phyloP scores from a whole-genome alignment of 2,329 filamentous ascomycete species.

The Penicillium hordei region DNA sequence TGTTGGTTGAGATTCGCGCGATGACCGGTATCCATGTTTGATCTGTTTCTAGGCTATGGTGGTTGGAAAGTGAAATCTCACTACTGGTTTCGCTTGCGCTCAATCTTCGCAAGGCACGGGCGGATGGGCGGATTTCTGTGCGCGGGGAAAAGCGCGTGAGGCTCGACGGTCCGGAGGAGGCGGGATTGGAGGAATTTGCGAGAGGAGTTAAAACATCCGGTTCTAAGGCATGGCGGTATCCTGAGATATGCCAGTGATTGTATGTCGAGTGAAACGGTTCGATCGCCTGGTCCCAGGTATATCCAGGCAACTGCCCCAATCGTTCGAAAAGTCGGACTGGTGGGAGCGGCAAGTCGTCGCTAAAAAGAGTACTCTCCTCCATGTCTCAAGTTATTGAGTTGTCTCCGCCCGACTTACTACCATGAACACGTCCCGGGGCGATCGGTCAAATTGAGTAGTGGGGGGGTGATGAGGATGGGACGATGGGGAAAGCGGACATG shows the following conservation, averaged over 20 bases:
- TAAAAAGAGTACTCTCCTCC: constrained; percentile 41
- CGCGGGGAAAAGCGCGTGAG: constrained; percentile 46
- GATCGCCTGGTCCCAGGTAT: constrained; percentile 70
- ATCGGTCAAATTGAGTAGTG: constrained; percentile 1
- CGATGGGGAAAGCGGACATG: constrained; percentile 21
- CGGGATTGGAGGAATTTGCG: constrained; percentile 35
- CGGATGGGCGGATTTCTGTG: constrained; percentile 40
- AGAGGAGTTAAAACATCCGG: constrained; percentile 50
- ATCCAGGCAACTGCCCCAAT: constrained; percentile 69
- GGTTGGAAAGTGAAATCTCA: constrained; percentile 43
- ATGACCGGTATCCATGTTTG: constrained; percentile 63
- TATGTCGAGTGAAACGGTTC: constrained; percentile 62
- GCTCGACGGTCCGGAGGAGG: constrained; percentile 44
- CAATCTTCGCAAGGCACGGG: constrained; percentile 45
- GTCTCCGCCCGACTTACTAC: constrained; percentile 7
- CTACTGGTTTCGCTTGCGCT: constrained; percentile 54
- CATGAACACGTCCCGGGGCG: constrained; percentile 18
- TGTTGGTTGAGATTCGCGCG: constrained; percentile 78
- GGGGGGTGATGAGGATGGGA: constrained; percentile 7
- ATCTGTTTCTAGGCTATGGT: constrained; percentile 23
- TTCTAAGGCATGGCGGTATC: constrained; percentile 56
- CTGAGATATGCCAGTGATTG: constrained; percentile 81
- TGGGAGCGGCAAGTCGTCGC: constrained; percentile 53
- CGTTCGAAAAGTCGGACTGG: constrained; percentile 70
- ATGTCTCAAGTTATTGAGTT: constrained; percentile 23